Conservation (phyloP, 495 filamentous ascomycete species). For the Neurospora sp. region DNA sequence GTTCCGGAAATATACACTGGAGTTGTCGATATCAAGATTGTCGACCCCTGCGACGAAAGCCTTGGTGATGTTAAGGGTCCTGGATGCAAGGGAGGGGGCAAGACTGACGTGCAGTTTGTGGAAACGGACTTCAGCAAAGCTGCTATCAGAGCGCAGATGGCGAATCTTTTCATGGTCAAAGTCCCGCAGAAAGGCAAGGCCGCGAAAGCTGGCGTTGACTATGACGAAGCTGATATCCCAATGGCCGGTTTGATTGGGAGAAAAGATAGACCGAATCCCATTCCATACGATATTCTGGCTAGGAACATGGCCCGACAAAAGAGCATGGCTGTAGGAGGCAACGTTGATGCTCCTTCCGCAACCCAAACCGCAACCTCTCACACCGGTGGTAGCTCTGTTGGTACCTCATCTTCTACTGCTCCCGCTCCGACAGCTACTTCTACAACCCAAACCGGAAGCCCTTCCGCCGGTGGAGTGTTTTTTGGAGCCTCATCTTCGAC, state of each 20-base stretch:
- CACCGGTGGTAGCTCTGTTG: background rate
- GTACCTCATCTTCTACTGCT: background rate
- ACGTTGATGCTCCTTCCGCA: background rate
- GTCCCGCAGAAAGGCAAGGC: slow-evolving; percentile 17
- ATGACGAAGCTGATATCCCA: slow-evolving; percentile 13
- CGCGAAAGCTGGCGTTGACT: slow-evolving; percentile 6
- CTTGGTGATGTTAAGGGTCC: slow-evolving; percentile 19
- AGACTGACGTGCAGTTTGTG: slow-evolving; percentile 17
- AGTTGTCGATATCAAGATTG: slow-evolving; percentile 67
- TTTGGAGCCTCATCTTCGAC: background rate
- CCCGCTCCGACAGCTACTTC: background rate
- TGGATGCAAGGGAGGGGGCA: slow-evolving; percentile 11
- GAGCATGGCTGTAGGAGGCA: background rate
- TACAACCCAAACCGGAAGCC: background rate
- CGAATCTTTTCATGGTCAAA: slow-evolving; percentile 25
- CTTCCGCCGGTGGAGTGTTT: background rate
- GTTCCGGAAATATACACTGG: slow-evolving; percentile 62
- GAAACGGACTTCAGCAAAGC: slow-evolving; percentile 15
- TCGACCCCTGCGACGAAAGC: slow-evolving; percentile 22
- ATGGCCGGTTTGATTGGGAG: slow-evolving; percentile 12
- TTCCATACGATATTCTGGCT: background rate
- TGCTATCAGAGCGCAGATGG: slow-evolving; percentile 27
- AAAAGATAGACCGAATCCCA: background rate
- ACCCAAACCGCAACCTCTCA: background rate
- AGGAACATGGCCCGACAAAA: background rate